Conservation (phyloP, 371 early-diverging fungal species). For the Catenaria anguillulae region DNA sequence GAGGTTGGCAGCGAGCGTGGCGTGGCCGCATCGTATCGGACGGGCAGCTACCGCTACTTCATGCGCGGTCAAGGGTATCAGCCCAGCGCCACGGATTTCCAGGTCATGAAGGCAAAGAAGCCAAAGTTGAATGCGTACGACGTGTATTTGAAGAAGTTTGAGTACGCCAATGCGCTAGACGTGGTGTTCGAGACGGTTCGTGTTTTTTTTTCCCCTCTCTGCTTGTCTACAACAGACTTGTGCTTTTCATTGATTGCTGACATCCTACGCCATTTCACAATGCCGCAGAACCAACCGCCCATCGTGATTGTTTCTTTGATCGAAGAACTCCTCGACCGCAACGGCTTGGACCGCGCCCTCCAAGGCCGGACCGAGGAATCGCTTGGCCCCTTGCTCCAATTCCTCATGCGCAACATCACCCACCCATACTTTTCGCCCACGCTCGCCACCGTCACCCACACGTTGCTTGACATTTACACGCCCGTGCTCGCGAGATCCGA, state of each 20-base stretch:
- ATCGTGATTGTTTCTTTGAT: slow-evolving; percentile 49
- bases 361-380: slow-evolving; percentile 73
- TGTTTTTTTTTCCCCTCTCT: neutral
- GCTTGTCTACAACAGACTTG: too few species aligned
- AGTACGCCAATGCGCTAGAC: slow-evolving; percentile 78
- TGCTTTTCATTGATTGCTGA: neutral
- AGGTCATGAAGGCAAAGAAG: slow-evolving; percentile 47
- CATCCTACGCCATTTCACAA: slow-evolving; percentile 10
- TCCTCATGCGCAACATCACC: slow-evolving; percentile 56
- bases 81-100: slow-evolving; percentile 34
- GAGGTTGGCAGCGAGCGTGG: slow-evolving; percentile 9
- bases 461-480: slow-evolving; percentile 63
- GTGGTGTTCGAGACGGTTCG: slow-evolving; percentile 22
- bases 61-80: slow-evolving; percentile 39
- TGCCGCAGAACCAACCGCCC: slow-evolving; percentile 31
- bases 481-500: slow-evolving; percentile 61
- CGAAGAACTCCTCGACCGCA: slow-evolving; percentile 72
- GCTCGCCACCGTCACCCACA: slow-evolving; percentile 55
- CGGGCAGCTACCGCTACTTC: slow-evolving; percentile 53
- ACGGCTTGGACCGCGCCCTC: slow-evolving; percentile 55
- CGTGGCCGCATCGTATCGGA: slow-evolving; percentile 14
- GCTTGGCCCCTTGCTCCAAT: slow-evolving; percentile 62
- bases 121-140: slow-evolving; percentile 57
- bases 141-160: slow-evolving; percentile 55
- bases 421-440: slow-evolving; percentile 60